A percentile compares a stretch with the other conserved stretches of the same genome.
phyloP scores from a whole-genome alignment of 345 rosid genomes.

The Populus pruinosa region DNA sequence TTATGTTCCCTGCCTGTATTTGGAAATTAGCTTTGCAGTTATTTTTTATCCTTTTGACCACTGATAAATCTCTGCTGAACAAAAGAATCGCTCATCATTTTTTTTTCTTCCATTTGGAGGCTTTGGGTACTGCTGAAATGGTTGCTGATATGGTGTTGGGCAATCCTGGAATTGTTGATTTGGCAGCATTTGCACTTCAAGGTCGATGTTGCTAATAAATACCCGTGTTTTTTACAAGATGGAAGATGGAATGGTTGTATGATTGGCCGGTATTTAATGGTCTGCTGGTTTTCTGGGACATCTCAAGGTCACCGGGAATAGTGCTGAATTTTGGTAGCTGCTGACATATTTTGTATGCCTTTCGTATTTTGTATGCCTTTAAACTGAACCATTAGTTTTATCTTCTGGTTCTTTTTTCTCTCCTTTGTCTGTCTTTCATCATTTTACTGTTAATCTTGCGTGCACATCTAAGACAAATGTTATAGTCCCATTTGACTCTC shows the following conservation, averaged over 20 bases:
- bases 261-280: neutral
- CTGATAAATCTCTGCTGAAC: neutral
- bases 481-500: too few species aligned
- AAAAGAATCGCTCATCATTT: neutral
- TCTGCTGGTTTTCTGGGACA: conserved; percentile 8
- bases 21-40: neutral
- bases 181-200: conserved; percentile 48
- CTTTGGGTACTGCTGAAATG: conserved; percentile 90
- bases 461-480: neutral
- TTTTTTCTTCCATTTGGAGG: conserved; percentile 41
- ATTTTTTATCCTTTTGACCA: neutral
- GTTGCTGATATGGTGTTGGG: conserved; percentile 67
- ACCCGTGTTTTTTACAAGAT: neutral
- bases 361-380: neutral
- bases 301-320: neutral
- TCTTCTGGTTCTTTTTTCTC: neutral
- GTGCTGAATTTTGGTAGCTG: neutral
- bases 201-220: conserved; percentile 37
- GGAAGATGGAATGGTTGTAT: neutral
- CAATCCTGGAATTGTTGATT: conserved; percentile 46
- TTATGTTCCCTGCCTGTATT: neutral
- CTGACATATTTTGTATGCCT: neutral
- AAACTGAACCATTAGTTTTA: neutral
- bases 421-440: neutral
- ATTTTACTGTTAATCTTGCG: neutral